A percentile compares a stretch with the other conserved stretches of the same genome.
These are phyloP conservation scores for Neurospora sp. DNA, from an alignment of 2,329 filamentous ascomycete species.

Conservation along the genomic window DNA sequence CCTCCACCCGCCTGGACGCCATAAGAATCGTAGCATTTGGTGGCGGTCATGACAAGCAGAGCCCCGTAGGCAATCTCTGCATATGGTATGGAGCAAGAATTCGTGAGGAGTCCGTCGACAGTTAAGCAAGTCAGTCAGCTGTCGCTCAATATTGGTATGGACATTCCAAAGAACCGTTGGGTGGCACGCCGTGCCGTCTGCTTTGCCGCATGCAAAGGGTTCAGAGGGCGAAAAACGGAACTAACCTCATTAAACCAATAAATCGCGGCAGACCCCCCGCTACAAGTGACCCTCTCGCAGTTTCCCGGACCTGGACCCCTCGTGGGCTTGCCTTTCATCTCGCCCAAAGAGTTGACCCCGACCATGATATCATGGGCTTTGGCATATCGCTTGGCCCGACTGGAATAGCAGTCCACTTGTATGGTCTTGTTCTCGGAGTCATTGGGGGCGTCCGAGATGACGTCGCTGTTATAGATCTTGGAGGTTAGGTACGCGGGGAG, in stretches of 20 bases:
- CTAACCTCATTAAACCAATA: background rate
- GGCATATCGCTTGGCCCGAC: background rate
- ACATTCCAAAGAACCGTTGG: background rate
- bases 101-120: too few relatives aligned
- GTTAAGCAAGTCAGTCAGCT: background rate
- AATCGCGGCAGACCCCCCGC: background rate
- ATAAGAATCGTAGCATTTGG: background rate
- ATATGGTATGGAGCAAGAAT: background rate
- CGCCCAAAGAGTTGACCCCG: background rate
- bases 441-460: background rate
- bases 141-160: background rate
- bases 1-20: background rate
- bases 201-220: too few relatives aligned
- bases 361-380: background rate
- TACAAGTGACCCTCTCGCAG: background rate
- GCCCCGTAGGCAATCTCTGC: background rate
- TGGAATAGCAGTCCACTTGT: background rate
- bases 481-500: background rate
- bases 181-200: too few relatives aligned
- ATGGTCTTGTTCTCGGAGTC: background rate
- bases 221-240: background rate
- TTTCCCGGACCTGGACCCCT: background rate
- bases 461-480: background rate
- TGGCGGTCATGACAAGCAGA: background rate
- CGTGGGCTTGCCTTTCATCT: background rate